These are phyloP conservation scores for Neurospora sp. DNA, from an alignment of 495 filamentous ascomycete genomes.

Conservation along the genomic window DNA sequence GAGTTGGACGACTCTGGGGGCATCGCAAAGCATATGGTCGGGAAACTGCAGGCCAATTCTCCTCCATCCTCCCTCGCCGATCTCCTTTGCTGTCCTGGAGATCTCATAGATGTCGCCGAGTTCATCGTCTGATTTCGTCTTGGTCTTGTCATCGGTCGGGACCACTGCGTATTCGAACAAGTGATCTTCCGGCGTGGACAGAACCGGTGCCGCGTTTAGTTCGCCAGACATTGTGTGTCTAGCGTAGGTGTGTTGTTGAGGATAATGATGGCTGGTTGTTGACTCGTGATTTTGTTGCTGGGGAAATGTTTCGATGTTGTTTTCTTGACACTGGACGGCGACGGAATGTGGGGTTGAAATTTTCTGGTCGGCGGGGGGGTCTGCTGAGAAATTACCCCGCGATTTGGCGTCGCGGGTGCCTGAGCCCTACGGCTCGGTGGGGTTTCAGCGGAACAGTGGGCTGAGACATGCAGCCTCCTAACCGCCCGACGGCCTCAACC, in stretches of 20 bases:
- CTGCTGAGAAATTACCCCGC: background rate
- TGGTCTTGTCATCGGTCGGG: slow-evolving; percentile 17
- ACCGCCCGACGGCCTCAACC: background rate
- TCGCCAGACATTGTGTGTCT: slow-evolving; percentile 22
- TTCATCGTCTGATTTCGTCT: slow-evolving; percentile 53
- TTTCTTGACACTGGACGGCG: background rate
- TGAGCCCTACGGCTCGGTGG: background rate
- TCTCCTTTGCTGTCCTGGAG: slow-evolving; percentile 64
- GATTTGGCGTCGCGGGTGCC: background rate
- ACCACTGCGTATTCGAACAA: slow-evolving; percentile 49
- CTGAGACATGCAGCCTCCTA: background rate
- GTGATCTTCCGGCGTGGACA: slow-evolving; percentile 81
- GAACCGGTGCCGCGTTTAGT: slow-evolving; percentile 50
- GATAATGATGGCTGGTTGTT: background rate
- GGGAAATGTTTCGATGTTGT: background rate
- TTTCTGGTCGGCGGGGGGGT: background rate
- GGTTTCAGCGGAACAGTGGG: background rate
- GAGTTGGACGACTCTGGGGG: slow-evolving; percentile 64
- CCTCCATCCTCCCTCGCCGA: slow-evolving; percentile 56
- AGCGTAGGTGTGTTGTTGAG: background rate
- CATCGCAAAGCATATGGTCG: slow-evolving; percentile 81
- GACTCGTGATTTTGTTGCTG: background rate
- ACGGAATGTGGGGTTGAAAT: background rate
- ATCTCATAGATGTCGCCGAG: slow-evolving; percentile 78
- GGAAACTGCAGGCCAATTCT: slow-evolving; percentile 90